These are phyloP conservation scores for Papiliotrema nemorosa DNA, from an alignment of 1,284 basidiomycete genomes.

Conservation along the genomic window DNA sequence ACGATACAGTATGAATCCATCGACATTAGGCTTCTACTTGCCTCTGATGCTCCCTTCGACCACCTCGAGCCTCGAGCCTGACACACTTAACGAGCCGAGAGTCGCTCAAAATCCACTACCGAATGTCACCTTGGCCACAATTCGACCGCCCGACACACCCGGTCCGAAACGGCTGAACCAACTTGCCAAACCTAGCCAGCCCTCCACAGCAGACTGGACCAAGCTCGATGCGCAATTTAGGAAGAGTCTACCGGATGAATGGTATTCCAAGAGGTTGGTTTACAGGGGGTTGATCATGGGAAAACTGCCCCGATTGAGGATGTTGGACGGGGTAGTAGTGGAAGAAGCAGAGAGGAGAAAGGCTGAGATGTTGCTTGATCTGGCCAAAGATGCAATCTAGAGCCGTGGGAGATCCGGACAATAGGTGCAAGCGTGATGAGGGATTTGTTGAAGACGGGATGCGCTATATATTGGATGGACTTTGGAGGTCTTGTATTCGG, in stretches of 20 bases:
- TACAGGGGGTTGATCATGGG: constrained; percentile 84
- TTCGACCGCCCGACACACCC: constrained; percentile 9
- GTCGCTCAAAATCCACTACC: constrained; percentile 7
- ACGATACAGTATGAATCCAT: constrained; percentile 77
- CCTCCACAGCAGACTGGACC: constrained; percentile 49
- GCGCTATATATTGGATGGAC: too few species aligned
- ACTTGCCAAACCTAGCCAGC: too few species aligned
- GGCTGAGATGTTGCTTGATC: constrained; percentile 61
- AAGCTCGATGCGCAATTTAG: constrained; percentile 80
- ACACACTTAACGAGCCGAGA: neutral
- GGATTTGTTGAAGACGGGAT: too few species aligned
- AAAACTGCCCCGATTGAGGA: constrained; percentile 61
- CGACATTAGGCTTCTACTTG: constrained; percentile 89
- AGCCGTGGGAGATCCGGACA: too few species aligned
- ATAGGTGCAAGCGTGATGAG: too few species aligned
- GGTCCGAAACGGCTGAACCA: neutral
- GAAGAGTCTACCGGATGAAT: constrained; percentile 77
- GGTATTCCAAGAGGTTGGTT: constrained; percentile 75
- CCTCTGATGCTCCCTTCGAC: constrained; percentile 58
- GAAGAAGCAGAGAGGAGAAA: constrained; percentile 75
- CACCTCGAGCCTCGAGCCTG: neutral
- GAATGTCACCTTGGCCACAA: constrained; percentile 7
- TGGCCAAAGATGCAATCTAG: neutral
- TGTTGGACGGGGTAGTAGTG: constrained; percentile 78
- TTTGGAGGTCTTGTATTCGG: too few species aligned